Percentiles rank a stretch among this genome's conserved stretches.
Evolutionary conservation across 805 yeast genomes (phyloP).

Genomic region (Gaillardinia entomophila): DNA sequence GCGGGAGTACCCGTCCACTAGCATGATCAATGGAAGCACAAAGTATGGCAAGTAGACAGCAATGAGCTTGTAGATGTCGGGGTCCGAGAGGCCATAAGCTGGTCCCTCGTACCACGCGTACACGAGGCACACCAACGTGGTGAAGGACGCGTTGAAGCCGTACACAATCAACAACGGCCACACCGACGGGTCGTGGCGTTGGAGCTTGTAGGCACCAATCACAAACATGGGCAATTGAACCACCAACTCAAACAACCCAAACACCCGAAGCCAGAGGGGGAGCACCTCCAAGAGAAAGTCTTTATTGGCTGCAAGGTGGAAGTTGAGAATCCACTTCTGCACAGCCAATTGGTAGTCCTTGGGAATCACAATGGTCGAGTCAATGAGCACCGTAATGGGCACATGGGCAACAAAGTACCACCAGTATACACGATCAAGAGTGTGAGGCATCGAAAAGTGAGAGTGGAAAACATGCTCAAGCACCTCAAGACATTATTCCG

Average conservation of each 20-base stretch:
- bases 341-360: constrained; percentile 36
- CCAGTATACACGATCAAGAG: constrained; percentile 40
- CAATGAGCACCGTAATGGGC: constrained; percentile 71
- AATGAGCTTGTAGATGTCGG: constrained; percentile 39
- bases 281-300: constrained; percentile 60
- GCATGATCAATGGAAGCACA: constrained; percentile 54
- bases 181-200: constrained; percentile 9
- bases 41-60: constrained; percentile 67
- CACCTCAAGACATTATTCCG: not conserved
- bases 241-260: constrained; percentile 66
- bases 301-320: constrained; percentile 60
- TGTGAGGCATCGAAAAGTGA: not conserved
- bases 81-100: constrained; percentile 26
- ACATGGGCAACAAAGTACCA: constrained; percentile 60
- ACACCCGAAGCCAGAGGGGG: constrained; percentile 70
- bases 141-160: constrained; percentile 77
- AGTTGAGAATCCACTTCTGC: constrained; percentile 45
- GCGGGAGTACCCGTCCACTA: constrained; percentile 32
- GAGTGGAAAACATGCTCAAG: not conserved
- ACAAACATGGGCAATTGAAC: constrained; percentile 80
- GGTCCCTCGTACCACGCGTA: constrained; percentile 36
- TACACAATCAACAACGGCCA: constrained; percentile 48
- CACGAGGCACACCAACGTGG: constrained; percentile 70
- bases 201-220: constrained; percentile 27
- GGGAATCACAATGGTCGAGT: constrained; percentile 68